phyloP scores from a whole-genome alignment of 176 grass and related monocot species.

The Oryza meridionalis region DNA sequence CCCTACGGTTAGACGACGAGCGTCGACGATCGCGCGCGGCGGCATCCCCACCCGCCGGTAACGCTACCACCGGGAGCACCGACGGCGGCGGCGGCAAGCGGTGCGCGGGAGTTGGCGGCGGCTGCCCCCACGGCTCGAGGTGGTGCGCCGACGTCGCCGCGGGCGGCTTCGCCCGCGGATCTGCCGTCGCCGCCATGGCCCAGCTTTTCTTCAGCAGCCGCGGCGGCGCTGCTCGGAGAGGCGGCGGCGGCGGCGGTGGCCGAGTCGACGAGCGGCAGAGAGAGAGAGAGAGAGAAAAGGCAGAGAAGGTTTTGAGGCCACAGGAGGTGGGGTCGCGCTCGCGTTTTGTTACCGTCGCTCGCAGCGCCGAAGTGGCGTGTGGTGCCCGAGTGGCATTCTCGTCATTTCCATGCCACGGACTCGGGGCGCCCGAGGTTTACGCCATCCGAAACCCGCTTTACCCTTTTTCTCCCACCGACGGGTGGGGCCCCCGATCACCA shows the following conservation, averaged over 20 bases:
- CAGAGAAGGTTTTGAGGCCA: slow-evolving; percentile 53
- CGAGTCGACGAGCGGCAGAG: slow-evolving; percentile 15
- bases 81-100: not conserved
- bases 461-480: not conserved
- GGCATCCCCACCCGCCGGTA: not conserved
- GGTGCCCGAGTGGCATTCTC: slow-evolving; percentile 27
- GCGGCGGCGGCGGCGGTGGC: not conserved
- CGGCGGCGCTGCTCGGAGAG: too few species aligned
- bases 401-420: slow-evolving; percentile 24
- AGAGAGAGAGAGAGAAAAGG: not conserved
- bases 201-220: not conserved
- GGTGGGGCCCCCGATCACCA: rapidly evolving
- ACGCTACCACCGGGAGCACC: not conserved
- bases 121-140: slow-evolving; percentile 51
- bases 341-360: slow-evolving; percentile 49
- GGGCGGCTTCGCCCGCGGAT: slow-evolving; percentile 59
- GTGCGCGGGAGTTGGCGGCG: slow-evolving; percentile 10
- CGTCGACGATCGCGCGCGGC: slow-evolving; percentile 20
- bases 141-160: slow-evolving; percentile 38
- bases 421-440: slow-evolving; percentile 21
- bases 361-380: not conserved
- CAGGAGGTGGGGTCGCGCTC: slow-evolving; percentile 27
- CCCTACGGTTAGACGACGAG: slow-evolving; percentile 17
- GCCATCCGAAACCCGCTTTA: rapidly evolving
- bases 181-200: slow-evolving; percentile 65